Percentiles rank a stretch among this genome's conserved stretches.
These are phyloP conservation scores for Pichia sp. DNA, from an alignment of 1,139 yeast species.

Conservation along the genomic window DNA sequence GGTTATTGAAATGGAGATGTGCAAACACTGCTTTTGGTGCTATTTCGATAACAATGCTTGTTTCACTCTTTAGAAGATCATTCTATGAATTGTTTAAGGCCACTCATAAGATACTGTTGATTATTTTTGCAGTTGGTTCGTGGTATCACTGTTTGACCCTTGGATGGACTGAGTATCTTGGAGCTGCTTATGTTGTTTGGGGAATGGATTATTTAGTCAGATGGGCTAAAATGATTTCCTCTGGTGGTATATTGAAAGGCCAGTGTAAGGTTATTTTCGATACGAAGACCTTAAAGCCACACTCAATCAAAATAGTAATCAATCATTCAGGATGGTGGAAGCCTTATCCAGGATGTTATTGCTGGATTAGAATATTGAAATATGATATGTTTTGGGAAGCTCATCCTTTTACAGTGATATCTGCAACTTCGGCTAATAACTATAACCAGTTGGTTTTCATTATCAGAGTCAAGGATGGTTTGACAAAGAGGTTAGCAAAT, in stretches of 20 bases:
- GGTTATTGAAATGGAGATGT: conserved; percentile 37
- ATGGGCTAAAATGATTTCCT: conserved; percentile 34
- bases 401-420: conserved; percentile 49
- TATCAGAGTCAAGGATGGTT: conserved; percentile 38
- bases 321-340: conserved; percentile 40
- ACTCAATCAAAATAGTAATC: conserved; percentile 35
- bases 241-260: conserved; percentile 42
- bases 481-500: conserved; percentile 34
- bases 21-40: conserved; percentile 35
- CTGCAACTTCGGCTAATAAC: conserved; percentile 31
- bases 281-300: conserved; percentile 20
- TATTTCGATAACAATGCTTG: conserved; percentile 30
- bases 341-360: conserved; percentile 39
- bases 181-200: conserved; percentile 39
- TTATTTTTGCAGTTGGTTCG: conserved; percentile 41
- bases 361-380: conserved; percentile 35
- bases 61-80: conserved; percentile 36
- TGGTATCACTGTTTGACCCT: conserved; percentile 46
- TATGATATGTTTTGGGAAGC: conserved; percentile 52
- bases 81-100: conserved; percentile 45
- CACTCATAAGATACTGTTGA: conserved; percentile 40
- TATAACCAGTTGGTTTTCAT: conserved; percentile 34
- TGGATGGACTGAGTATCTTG: conserved; percentile 47
- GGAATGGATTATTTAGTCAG: conserved; percentile 38
- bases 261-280: conserved; percentile 33